These are phyloP conservation scores for Aspergillus steynii DNA, from an alignment of 495 filamentous ascomycete species.

Conservation along the genomic window DNA sequence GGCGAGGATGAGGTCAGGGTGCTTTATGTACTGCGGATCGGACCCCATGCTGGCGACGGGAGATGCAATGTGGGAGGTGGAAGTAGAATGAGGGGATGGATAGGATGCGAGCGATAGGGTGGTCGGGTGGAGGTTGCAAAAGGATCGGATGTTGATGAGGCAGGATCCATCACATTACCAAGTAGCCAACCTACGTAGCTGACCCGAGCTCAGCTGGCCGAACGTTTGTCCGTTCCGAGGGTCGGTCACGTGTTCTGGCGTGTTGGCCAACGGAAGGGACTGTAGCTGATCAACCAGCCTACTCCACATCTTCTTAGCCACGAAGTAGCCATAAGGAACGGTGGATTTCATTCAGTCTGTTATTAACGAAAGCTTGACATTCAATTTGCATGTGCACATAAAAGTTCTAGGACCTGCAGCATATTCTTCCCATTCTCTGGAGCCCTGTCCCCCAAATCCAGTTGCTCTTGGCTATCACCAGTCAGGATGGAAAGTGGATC, in stretches of 20 bases:
- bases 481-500: no score
- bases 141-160: slow-evolving; percentile 17
- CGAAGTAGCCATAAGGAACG: no score
- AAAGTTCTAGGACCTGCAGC: no score
- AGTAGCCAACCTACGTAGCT: slow-evolving; percentile 23
- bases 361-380: no score
- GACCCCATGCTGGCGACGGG: slow-evolving; percentile 73
- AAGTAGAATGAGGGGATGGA: slow-evolving; percentile 14
- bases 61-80: slow-evolving; percentile 10
- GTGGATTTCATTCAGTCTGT: no score
- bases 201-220: slow-evolving; percentile 46
- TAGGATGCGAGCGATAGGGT: slow-evolving; percentile 15
- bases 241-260: not conserved
- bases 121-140: slow-evolving; percentile 21
- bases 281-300: no score
- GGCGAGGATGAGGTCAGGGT: slow-evolving; percentile 85
- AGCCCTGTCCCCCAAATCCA: no score
- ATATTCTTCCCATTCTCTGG: no score
- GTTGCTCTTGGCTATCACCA: no score
- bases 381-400: no score
- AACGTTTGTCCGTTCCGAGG: slow-evolving; percentile 38
- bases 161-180: slow-evolving; percentile 36
- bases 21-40: slow-evolving; percentile 95
- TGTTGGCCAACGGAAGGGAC: no score
- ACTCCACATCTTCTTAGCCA: no score